phyloP scores from a whole-genome alignment of 225 moss, liverwort and hornwort genomes.

The Pleurozium schreberi region DNA sequence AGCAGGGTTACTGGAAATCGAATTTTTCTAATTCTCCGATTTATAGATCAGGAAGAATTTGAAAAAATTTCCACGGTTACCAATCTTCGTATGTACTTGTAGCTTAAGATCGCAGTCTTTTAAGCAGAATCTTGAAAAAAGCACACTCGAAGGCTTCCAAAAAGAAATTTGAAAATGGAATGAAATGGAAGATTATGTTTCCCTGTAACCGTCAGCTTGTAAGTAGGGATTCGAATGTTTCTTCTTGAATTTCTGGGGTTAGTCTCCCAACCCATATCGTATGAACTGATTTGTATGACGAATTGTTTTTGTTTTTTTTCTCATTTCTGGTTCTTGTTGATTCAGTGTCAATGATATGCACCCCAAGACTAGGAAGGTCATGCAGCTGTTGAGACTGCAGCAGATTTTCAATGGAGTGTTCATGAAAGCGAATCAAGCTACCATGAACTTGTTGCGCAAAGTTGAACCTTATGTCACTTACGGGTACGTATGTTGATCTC shows the following conservation, averaged over 20 bases:
- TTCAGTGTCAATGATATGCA: constrained; percentile 8
- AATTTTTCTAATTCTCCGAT: too few species aligned
- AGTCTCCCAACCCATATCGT: background rate
- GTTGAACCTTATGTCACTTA: constrained; percentile 3
- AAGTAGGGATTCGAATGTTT: background rate
- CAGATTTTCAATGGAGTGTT: constrained; percentile 4
- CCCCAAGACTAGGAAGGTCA: constrained; percentile 2
- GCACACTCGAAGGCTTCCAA: background rate
- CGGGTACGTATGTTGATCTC: background rate
- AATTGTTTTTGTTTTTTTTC: too few species aligned
- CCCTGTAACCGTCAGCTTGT: background rate
- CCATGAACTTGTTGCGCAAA: background rate
- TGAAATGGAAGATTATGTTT: background rate
- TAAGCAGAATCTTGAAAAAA: background rate
- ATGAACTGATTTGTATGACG: background rate
- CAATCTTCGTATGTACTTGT: too few species aligned
- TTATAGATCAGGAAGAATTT: too few species aligned
- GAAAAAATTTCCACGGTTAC: background rate
- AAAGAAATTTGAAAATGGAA: background rate
- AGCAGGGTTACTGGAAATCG: background rate
- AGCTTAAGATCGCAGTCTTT: background rate
- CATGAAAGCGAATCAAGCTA: background rate
- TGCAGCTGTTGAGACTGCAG: background rate
- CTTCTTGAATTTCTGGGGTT: background rate
- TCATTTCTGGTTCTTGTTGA: background rate